Conservation (phyloP, 139 green algal genomes). For the Medakamo hakoo region DNA sequence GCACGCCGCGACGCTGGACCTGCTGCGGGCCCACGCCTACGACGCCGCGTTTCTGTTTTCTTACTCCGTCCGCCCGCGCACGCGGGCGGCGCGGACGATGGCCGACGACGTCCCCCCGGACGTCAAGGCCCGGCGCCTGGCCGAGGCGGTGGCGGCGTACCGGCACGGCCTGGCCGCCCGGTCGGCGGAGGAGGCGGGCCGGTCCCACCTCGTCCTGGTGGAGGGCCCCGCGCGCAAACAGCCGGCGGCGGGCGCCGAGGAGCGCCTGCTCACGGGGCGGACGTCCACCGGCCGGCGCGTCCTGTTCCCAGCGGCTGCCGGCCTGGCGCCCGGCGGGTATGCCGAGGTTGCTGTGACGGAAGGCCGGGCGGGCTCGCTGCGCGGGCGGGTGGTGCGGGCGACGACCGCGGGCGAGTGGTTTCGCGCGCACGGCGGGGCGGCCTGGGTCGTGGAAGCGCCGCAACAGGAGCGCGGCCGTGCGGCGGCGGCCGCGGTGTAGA, state of each 20-base stretch:
- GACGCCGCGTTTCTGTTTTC: constrained; percentile 78
- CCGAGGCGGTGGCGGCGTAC: constrained; percentile 44
- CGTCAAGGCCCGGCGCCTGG: constrained; percentile 41
- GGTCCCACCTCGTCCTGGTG: constrained; percentile 46
- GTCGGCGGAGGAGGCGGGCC: constrained; percentile 27
- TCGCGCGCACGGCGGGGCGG: not conserved
- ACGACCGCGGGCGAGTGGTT: constrained; percentile 5
- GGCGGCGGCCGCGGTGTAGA: too few relatives aligned
- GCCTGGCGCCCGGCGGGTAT: not conserved
- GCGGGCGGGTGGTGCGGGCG: not conserved
- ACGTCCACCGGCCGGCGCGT: constrained; percentile 56
- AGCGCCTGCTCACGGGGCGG: constrained; percentile 27
- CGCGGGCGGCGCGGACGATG: constrained; percentile 53
- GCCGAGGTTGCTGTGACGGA: not conserved
- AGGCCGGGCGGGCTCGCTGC: not conserved
- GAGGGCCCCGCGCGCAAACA: constrained; percentile 32
- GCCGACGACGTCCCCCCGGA: constrained; percentile 45
- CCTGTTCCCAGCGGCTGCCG: constrained; percentile 10
- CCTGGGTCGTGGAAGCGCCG: too few relatives aligned
- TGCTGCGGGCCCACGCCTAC: constrained; percentile 45
- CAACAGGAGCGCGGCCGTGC: too few relatives aligned
- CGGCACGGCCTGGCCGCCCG: constrained; percentile 16
- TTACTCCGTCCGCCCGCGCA: constrained; percentile 64
- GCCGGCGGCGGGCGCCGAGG: not conserved
- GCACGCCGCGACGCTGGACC: constrained; percentile 51